Base-by-base conservation (phyloP, 192 early-diverging fungal genomes). In the Coemansia biformis region DNA sequence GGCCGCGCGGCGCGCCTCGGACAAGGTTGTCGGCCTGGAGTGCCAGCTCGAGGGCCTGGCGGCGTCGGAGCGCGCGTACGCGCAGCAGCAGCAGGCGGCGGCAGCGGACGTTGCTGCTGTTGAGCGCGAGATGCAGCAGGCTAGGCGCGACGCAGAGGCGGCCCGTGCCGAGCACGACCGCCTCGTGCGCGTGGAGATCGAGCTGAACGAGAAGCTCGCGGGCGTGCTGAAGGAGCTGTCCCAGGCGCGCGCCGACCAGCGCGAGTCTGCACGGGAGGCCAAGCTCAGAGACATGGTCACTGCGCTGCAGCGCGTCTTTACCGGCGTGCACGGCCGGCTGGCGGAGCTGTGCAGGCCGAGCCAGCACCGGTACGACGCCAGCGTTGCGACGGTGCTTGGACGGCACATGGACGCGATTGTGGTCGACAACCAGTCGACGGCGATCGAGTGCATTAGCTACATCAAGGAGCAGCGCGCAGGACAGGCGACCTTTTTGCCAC, bases 381-480 rank as follows among this genome's bases (percentile, higher is more conserved):
- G 91, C 5, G 82, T 94, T 1, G 84, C 90, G 0, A 87, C 90
- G 3, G 86, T 90, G 24, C 71, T 99, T 8, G 95, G 95, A 5
- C 77, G 88, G 23, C 87, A 96, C 50, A 78, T 95, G 74, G 97
- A 99, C 49, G 81, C 97, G 5, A 87, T 99, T 50, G 86, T 98
- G 3, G 95, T 98, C 3, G 95, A 97, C 50, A 81, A 78, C 34
- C 82, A 97, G 67, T 79, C 84, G 60, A 95, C 85, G 0, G 97
- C 92, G 5, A 86, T 96, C 36, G 92, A 97, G 48, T 99, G 97
- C 57, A 97, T 99, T 52, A 80, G 82, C 69, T 90, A 93, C 44
- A 78, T 99, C 74, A 75, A 86, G 44, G 93, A 97, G 58, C 91
- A 96, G 71, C 83, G 92, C 13, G 69, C 80, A 0, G 97, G 94